A percentile compares a stretch with the other conserved stretches of the same genome.
phyloP scores from a whole-genome alignment of 2,329 filamentous ascomycete genomes.

The Whalleya microplaca region DNA sequence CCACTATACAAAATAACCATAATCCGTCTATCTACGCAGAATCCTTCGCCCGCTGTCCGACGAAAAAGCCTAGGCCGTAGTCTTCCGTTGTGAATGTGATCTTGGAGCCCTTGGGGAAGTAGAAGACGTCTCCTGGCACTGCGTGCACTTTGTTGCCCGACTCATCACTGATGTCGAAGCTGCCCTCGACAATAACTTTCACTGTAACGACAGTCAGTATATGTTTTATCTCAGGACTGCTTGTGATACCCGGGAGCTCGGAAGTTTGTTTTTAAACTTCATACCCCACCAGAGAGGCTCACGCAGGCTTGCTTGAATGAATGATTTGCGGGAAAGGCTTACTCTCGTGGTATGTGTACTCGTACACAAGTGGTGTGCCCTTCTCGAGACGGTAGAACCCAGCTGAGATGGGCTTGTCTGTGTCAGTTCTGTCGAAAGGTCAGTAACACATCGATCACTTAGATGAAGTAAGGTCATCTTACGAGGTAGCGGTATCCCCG shows the following conservation, averaged over 20 bases:
- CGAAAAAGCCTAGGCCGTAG: constrained; percentile 64
- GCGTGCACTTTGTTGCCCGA: constrained; percentile 63
- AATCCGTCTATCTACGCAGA: constrained; percentile 10
- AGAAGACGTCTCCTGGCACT: constrained; percentile 67
- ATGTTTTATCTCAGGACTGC: neutral
- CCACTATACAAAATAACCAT: neutral
- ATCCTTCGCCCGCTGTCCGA: constrained; percentile 44
- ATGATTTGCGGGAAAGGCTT: neutral
- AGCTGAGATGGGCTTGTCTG: constrained; percentile 62
- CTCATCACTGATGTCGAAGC: constrained; percentile 66
- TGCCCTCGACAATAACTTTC: constrained; percentile 73
- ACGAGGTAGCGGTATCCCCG: constrained; percentile 63
- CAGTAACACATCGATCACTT: neutral
- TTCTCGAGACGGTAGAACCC: constrained; percentile 72
- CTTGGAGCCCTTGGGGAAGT: constrained; percentile 67
- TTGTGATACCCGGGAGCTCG: neutral
- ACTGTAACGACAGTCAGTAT: constrained; percentile 33
- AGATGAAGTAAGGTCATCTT: constrained; percentile 17
- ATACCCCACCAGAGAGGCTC: too few relatives aligned
- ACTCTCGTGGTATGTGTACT: constrained; percentile 70
- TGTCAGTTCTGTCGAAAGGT: constrained; percentile 45
- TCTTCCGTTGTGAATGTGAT: constrained; percentile 68
- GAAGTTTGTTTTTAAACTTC: neutral
- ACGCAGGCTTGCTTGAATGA: too few relatives aligned
- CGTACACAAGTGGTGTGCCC: constrained; percentile 69